Evolutionary conservation across 306 rosid species (phyloP).

Genomic region (Oxytropis ochrocephala): DNA sequence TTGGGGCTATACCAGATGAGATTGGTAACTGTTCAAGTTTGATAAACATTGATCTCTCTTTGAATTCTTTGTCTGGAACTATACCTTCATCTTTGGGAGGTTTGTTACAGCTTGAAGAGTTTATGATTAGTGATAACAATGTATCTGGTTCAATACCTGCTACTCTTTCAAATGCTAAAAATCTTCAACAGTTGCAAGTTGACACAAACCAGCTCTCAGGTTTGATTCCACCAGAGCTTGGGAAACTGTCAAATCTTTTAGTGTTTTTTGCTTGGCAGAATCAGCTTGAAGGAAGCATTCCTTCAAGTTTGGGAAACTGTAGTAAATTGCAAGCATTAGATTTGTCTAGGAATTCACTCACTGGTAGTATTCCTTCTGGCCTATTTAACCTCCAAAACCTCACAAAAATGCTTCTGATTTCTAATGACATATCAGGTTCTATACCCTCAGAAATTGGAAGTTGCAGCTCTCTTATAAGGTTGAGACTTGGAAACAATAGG

Average conservation of each 20-base stretch:
- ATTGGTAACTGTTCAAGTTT: slow-evolving; percentile 76
- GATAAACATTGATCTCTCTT: slow-evolving; percentile 74
- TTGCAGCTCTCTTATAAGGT: slow-evolving; percentile 70
- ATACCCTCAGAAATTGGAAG: slow-evolving; percentile 70
- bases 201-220: slow-evolving; percentile 92
- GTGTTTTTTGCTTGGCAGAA: slow-evolving; percentile 92
- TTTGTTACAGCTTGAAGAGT: slow-evolving; percentile 58
- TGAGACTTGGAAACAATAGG: slow-evolving; percentile 73
- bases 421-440: slow-evolving; percentile 81
- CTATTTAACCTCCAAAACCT: slow-evolving; percentile 76
- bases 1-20: slow-evolving; percentile 71
- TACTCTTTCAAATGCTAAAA: slow-evolving; percentile 55
- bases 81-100: slow-evolving; percentile 65
- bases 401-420: slow-evolving; percentile 72
- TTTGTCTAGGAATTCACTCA: slow-evolving; percentile 73
- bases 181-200: slow-evolving; percentile 71
- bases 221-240: slow-evolving; percentile 74
- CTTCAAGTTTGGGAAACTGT: slow-evolving; percentile 54
- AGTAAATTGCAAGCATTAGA: slow-evolving; percentile 64
- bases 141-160: slow-evolving; percentile 86
- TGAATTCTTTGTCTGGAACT: slow-evolving; percentile 77
- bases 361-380: slow-evolving; percentile 66
- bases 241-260: slow-evolving; percentile 46
- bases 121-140: slow-evolving; percentile 85
- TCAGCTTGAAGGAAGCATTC: slow-evolving; percentile 91